phyloP scores from a whole-genome alignment of 345 rosid genomes.

The Brassica incana region DNA sequence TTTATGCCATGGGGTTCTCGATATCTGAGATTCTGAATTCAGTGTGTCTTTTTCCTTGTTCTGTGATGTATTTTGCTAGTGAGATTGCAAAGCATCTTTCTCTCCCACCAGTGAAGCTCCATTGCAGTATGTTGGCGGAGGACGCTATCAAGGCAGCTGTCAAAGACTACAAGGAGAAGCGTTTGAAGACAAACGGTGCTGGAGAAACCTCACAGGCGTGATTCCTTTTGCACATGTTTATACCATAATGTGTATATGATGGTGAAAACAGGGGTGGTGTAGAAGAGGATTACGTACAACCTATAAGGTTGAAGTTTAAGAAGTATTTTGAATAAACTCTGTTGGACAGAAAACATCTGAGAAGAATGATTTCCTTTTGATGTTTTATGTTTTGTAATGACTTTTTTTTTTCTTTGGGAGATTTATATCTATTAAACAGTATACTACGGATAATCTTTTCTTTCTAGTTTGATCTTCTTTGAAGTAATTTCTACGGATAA shows the following conservation, averaged over 20 bases:
- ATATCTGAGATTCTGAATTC: background rate
- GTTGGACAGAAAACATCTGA: slow-evolving; percentile 21
- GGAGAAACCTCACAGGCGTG: slow-evolving; percentile 59
- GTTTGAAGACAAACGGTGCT: slow-evolving; percentile 38
- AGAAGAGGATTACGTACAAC: background rate
- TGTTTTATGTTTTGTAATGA: slow-evolving; percentile 5
- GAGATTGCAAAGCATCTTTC: slow-evolving; percentile 95
- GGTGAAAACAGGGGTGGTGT: background rate
- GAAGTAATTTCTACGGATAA: too few relatives aligned
- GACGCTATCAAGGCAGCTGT: slow-evolving; percentile 99
- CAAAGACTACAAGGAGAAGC: slow-evolving; percentile 79
- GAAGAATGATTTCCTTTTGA: slow-evolving; percentile 8
- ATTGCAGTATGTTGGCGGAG: slow-evolving; percentile 99
- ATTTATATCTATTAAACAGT: background rate
- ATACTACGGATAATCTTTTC: background rate
- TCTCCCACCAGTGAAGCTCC: slow-evolving; percentile 98
- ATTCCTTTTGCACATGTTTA: slow-evolving; percentile 23
- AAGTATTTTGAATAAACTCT: slow-evolving; percentile 26
- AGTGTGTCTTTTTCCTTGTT: background rate
- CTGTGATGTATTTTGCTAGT: slow-evolving; percentile 37
- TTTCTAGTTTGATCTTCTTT: background rate
- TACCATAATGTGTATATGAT: background rate
- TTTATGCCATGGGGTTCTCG: background rate
- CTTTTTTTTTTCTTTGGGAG: background rate
- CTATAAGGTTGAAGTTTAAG: background rate